phyloP scores from a whole-genome alignment of 257 asterid genomes.

The Solanum verrucosum region DNA sequence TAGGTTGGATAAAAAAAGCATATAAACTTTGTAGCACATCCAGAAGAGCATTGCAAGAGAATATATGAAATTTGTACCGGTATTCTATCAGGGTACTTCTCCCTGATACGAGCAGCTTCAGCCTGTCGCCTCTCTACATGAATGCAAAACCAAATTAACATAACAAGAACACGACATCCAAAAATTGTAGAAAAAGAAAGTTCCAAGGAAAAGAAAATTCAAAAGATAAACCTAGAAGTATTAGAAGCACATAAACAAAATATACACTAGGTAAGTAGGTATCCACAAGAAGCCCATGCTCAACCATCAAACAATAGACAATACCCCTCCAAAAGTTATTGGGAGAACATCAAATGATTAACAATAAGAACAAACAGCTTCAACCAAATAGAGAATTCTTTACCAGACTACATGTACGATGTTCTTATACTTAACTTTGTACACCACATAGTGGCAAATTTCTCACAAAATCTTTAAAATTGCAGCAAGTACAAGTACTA shows the following conservation, averaged over 20 bases:
- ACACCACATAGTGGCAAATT: neutral
- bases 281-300: neutral
- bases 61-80: slow-evolving; percentile 39
- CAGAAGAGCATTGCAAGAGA: neutral
- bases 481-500: neutral
- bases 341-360: neutral
- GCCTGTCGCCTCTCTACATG: slow-evolving; percentile 86
- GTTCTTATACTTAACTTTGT: neutral
- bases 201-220: neutral
- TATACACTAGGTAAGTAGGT: neutral
- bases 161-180: neutral
- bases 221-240: neutral
- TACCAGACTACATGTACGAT: neutral
- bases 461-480: neutral
- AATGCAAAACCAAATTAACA: neutral
- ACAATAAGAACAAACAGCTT: neutral
- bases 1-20: neutral
- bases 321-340: neutral
- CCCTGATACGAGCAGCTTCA: slow-evolving; percentile 94
- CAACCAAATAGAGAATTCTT: neutral
- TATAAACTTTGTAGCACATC: neutral
- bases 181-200: neutral
- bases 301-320: neutral
- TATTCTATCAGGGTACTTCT: slow-evolving; percentile 95
- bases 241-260: neutral